Base-by-base conservation (phyloP, 257 asterid species). In the Solanum clarkiae region DNA sequence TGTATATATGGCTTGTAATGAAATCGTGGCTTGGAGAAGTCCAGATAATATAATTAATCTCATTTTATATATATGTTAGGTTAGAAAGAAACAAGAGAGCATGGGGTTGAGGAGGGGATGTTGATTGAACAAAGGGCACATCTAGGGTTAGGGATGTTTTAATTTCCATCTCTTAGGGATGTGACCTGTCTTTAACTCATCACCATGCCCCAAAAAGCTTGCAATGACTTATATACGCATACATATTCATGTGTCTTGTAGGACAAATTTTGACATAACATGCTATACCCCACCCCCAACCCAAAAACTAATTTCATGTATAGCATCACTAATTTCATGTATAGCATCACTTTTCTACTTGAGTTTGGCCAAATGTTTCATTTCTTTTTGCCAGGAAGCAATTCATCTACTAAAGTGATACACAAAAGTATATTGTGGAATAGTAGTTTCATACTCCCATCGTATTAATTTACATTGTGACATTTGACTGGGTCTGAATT, bases 101-200 rank as follows among this genome's bases (percentile, higher is more conserved):
- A 80, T 81, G 88, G 89, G 86, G 90, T 47, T 84, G 55, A 84
- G 83, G 88, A 77, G 47, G 49, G 87, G 93, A 90, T 89, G 87
- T 15, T 89, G 93, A 91, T 86, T 72, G 88, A 88, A 88, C 94
- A 91, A 90, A 91, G 94, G 91, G 91, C 93, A 89, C 93, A 92
- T 85, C 94, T 90, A 93, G 94, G 97, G 93, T 92, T 94, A 72
- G 94, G 91, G 92, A 85, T 91, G 95, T 88, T 92, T 32, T 32
- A 32, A 32, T 32, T 90, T 90, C 87, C 87, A 85, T 91, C 95
- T 93, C 93, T 72, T 81, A 44, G 55, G 81, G 93, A 92, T 91
- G 94, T 94, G 95, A 93, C 97, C 88, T 93, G 98, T 90, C 97
- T 86, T 86, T 85, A 84, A 90, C 88, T 90, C 87, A 91, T 84